Evolutionary conservation across 2,329 filamentous ascomycete genomes (phyloP).

Genomic region (Botrytis sinoallii): DNA sequence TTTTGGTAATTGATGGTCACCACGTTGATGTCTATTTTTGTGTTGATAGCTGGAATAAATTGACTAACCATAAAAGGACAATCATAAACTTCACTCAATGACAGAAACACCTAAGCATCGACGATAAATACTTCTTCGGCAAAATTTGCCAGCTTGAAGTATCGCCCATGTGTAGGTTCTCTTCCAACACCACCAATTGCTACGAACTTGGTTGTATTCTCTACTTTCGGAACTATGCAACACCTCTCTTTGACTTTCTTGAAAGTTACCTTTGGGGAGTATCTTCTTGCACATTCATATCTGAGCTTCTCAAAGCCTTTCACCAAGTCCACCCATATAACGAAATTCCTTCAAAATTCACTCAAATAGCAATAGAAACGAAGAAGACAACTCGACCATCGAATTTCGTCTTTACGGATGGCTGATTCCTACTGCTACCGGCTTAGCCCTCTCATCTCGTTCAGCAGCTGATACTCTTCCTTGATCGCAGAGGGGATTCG

Average conservation of each 20-base stretch:
- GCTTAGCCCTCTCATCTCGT: no score
- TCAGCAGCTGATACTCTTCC: neutral
- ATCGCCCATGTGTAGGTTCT: neutral
- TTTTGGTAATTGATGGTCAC: neutral
- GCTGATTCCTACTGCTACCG: no score
- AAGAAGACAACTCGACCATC: neutral
- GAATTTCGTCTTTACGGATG: neutral
- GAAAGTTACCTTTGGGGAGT: neutral
- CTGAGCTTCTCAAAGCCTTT: neutral
- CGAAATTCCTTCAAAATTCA: neutral
- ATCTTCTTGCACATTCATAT: neutral
- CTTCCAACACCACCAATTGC: neutral
- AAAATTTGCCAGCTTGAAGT: neutral
- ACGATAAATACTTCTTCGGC: no score
- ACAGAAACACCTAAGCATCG: neutral
- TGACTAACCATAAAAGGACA: neutral
- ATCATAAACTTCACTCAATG: neutral
- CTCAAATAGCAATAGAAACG: neutral
- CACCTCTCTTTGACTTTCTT: neutral
- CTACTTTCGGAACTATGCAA: neutral
- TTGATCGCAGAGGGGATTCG: neutral
- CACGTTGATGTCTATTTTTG: neutral
- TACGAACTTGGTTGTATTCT: neutral
- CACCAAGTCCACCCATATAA: neutral
- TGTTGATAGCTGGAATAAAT: neutral